Evolutionary conservation across 129 eudicot species (phyloP).

Genomic region (Chrysanthemum seticuspe): DNA sequence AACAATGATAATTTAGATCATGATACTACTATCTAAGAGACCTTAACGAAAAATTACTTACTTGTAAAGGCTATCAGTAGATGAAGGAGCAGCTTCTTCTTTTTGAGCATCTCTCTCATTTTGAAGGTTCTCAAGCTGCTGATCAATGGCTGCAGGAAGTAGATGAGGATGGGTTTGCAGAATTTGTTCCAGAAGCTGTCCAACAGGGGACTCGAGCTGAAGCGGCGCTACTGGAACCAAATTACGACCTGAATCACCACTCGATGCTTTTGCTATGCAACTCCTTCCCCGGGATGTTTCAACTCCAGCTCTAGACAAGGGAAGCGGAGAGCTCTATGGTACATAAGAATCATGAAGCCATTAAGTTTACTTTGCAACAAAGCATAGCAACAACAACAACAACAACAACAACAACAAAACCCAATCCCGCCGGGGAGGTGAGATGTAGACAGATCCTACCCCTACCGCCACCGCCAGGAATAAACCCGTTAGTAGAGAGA

Average conservation of each 20-base stretch:
- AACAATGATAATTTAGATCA: not conserved
- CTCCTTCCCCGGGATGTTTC: slow-evolving; percentile 49
- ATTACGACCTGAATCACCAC: slow-evolving; percentile 46
- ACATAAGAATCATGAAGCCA: slow-evolving; percentile 10
- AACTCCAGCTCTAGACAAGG: slow-evolving; percentile 41
- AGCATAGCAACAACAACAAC: too few species aligned
- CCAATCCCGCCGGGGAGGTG: too few species aligned
- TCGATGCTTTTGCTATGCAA: slow-evolving; percentile 65
- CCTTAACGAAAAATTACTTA: slow-evolving; percentile 18
- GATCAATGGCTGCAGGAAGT: slow-evolving; percentile 84
- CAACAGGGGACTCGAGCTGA: slow-evolving; percentile 81
- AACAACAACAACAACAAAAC: too few species aligned
- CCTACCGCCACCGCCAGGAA: too few species aligned
- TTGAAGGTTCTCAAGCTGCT: slow-evolving; percentile 85
- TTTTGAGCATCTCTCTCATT: slow-evolving; percentile 57
- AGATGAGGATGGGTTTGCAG: slow-evolving; percentile 84
- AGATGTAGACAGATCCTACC: too few species aligned
- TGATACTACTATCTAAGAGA: not conserved
- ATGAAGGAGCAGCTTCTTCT: slow-evolving; percentile 45
- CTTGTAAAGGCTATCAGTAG: slow-evolving; percentile 69
- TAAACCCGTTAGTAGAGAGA: too few species aligned
- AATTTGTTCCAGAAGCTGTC: slow-evolving; percentile 83
- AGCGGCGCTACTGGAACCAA: slow-evolving; percentile 70
- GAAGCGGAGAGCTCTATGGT: slow-evolving; percentile 50
- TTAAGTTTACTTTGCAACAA: slow-evolving; percentile 4